phyloP scores from a whole-genome alignment of 192 early-diverging fungal genomes.

The Entomortierella chlamydospora region DNA sequence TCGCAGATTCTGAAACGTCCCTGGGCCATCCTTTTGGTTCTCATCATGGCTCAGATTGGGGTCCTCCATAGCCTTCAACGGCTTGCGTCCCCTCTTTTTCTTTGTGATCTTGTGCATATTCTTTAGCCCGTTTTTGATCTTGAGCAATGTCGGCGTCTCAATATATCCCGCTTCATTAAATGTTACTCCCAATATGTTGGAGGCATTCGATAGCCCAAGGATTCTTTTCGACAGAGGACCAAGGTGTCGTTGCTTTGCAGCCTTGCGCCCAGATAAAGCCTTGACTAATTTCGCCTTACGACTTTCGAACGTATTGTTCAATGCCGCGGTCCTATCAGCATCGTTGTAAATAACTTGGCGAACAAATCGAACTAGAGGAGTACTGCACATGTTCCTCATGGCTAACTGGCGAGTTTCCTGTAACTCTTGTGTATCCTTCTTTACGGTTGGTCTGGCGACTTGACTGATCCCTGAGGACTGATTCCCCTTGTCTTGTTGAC shows the following conservation, averaged over 20 bases:
- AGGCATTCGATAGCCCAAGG: background rate
- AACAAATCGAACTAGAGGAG: constrained; percentile 16
- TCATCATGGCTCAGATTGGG: constrained; percentile 1
- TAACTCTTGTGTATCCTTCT: constrained; percentile 11
- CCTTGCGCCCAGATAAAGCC: constrained; percentile 9
- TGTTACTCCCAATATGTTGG: constrained; percentile 2
- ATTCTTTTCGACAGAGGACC: constrained; percentile 18
- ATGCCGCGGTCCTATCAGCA: background rate
- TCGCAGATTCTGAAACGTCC: constrained; percentile 26
- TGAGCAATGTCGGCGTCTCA: constrained; percentile 8
- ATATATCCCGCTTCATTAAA: constrained; percentile 52
- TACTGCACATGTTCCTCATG: constrained; percentile 34
- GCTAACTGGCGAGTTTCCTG: constrained; percentile 12
- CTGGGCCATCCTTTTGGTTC: background rate
- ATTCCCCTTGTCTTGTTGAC: background rate
- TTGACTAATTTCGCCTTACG: constrained; percentile 13
- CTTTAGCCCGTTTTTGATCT: background rate
- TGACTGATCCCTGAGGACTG: background rate
- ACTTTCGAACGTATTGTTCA: constrained; percentile 17
- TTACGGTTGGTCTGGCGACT: background rate
- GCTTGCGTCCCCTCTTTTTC: constrained; percentile 4
- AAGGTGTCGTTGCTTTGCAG: constrained; percentile 7
- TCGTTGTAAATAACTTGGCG: constrained; percentile 43
- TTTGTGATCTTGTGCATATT: constrained; percentile 11
- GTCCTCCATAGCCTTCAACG: constrained; percentile 3